Conservation (phyloP, 108 stramenopile species). For the Chaetoceros muelleri region DNA sequence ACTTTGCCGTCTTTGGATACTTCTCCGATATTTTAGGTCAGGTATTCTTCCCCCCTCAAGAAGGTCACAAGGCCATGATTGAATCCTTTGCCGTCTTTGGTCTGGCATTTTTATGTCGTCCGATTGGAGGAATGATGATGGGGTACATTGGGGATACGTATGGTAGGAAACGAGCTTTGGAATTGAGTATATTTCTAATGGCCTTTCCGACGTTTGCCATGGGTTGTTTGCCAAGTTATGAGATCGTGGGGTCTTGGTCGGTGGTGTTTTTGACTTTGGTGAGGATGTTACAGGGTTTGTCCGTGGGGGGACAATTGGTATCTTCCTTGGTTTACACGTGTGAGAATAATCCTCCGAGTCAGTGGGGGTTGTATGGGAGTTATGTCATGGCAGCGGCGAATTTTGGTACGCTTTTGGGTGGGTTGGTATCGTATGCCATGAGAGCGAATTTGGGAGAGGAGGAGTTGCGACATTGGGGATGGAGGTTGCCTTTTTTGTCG, state of each 20-base stretch:
- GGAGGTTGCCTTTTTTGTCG: slow-evolving; percentile 59
- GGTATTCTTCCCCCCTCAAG: slow-evolving; percentile 65
- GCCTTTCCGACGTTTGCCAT: slow-evolving; percentile 71
- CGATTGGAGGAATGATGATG: slow-evolving; percentile 60
- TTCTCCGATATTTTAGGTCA: slow-evolving; percentile 66
- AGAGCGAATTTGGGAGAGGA: slow-evolving; percentile 25
- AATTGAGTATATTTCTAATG: slow-evolving; percentile 59
- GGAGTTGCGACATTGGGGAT: slow-evolving; percentile 42
- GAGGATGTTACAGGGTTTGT: slow-evolving; percentile 77
- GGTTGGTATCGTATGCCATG: slow-evolving; percentile 29
- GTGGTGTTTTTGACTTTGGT: slow-evolving; percentile 49
- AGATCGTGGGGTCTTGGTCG: slow-evolving; percentile 41
- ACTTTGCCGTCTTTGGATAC: slow-evolving; percentile 80
- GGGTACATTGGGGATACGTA: slow-evolving; percentile 67
- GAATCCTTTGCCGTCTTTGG: slow-evolving; percentile 80
- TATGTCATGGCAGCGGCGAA: slow-evolving; percentile 57
- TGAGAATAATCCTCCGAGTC: slow-evolving; percentile 26
- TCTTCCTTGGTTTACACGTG: slow-evolving; percentile 59
- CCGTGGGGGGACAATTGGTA: slow-evolving; percentile 81
- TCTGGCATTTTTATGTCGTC: slow-evolving; percentile 73
- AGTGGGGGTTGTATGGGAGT: slow-evolving; percentile 39
- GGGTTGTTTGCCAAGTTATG: slow-evolving; percentile 77
- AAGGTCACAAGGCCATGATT: slow-evolving; percentile 34
- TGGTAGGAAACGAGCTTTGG: slow-evolving; percentile 62
- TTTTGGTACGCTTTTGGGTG: slow-evolving; percentile 52